Evolutionary conservation across 2,329 filamentous ascomycete species (phyloP).

Genomic region (Phymatotrichopsis omnivora): DNA sequence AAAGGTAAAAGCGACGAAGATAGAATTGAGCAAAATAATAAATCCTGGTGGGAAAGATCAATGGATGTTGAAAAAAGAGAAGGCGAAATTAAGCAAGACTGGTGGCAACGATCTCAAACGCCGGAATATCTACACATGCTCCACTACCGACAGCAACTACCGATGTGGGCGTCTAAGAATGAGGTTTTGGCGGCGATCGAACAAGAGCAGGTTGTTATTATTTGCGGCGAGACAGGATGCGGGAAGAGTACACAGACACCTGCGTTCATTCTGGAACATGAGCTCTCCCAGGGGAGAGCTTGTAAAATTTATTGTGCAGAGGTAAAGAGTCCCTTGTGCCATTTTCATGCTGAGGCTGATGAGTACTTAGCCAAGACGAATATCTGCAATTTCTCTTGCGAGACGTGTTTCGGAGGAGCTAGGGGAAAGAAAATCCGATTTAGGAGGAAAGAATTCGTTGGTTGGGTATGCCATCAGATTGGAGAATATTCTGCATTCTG

Average conservation of each 20-base stretch:
- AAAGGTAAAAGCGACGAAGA: too few species aligned
- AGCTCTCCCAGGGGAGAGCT: conserved; percentile 64
- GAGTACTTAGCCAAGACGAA: conserved; percentile 58
- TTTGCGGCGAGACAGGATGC: conserved; percentile 93
- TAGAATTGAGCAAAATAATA: conserved; percentile 3
- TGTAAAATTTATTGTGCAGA: conserved; percentile 97
- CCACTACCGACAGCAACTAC: conserved; percentile 64
- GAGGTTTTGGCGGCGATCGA: conserved; percentile 69
- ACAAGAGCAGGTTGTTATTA: conserved; percentile 73
- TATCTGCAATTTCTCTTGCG: conserved; percentile 90
- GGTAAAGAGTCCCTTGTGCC: conserved; percentile 4
- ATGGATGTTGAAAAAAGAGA: conserved; percentile 11
- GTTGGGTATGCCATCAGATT: conserved; percentile 91
- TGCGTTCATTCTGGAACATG: conserved; percentile 81
- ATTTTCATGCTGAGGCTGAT: conserved; percentile 1
- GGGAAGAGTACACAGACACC: conserved; percentile 98
- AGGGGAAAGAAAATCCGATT: conserved; percentile 69
- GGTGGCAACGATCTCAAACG: conserved; percentile 48
- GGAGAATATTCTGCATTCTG: conserved; percentile 72
- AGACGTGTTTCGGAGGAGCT: conserved; percentile 90
- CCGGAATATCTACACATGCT: conserved; percentile 65
- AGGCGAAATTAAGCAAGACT: conserved; percentile 41
- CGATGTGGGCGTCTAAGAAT: conserved; percentile 77
- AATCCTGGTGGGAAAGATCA: conserved; percentile 10
- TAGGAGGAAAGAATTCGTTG: conserved; percentile 73